These are phyloP conservation scores for Ogataea glucozyma DNA, from an alignment of 805 yeast genomes.

Conservation along the genomic window DNA sequence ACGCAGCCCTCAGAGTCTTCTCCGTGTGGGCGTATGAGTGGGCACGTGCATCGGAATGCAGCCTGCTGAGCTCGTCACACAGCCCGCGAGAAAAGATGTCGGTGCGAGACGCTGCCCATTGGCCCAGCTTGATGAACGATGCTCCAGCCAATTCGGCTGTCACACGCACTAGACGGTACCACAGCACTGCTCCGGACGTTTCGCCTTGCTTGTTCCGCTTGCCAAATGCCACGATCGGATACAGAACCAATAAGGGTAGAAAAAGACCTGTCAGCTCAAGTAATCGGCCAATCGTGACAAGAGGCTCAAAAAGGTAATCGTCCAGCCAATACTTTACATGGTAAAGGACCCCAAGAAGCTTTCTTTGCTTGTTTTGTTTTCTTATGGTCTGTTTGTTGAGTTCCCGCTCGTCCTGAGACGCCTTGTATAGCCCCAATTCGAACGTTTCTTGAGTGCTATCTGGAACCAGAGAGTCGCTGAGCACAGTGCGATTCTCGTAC, in stretches of 20 bases:
- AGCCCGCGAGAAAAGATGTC: conserved; percentile 83
- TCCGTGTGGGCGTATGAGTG: conserved; percentile 69
- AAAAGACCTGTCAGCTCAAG: conserved; percentile 66
- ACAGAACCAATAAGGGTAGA: conserved; percentile 61
- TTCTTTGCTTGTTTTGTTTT: conserved; percentile 22
- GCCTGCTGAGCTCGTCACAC: conserved; percentile 70
- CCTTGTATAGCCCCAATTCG: conserved; percentile 62
- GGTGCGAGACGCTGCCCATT: conserved; percentile 98
- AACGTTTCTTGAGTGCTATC: conserved; percentile 59
- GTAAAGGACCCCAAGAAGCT: conserved; percentile 35
- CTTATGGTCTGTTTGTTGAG: conserved; percentile 41
- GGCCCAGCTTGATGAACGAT: conserved; percentile 87
- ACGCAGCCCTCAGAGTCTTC: conserved; percentile 56
- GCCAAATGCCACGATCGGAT: conserved; percentile 68
- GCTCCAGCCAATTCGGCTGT: conserved; percentile 88
- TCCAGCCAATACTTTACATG: conserved; percentile 43
- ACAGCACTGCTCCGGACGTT: conserved; percentile 61
- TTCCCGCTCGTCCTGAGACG: conserved; percentile 59
- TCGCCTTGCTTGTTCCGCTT: conserved; percentile 40
- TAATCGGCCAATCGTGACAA: conserved; percentile 67
- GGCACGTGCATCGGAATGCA: conserved; percentile 81
- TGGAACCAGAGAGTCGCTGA: conserved; percentile 38
- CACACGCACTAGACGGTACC: conserved; percentile 68
- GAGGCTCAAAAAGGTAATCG: conserved; percentile 68
- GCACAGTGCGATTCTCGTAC: conserved; percentile 8